These are phyloP conservation scores for Dendrobium huoshanense DNA, from an alignment of 106 monocot species.

Conservation along the genomic window DNA sequence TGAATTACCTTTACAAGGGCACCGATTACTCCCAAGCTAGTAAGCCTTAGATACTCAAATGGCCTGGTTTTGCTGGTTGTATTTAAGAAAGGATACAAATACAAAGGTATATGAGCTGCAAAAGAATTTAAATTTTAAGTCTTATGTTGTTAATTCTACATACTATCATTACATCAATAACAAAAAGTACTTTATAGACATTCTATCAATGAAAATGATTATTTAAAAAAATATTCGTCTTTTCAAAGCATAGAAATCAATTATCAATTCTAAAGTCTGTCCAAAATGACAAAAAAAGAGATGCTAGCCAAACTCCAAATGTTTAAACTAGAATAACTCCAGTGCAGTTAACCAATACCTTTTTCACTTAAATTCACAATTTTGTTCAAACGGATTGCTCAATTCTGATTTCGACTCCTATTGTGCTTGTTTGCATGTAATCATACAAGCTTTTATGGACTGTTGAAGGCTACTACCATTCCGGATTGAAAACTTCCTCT, in stretches of 20 bases:
- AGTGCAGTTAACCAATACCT: too few species aligned
- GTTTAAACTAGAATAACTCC: too few species aligned
- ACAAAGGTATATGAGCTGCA: slow-evolving; percentile 92
- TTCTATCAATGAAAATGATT: background rate
- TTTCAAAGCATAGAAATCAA: background rate
- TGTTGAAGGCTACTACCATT: too few species aligned
- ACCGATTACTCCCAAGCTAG: slow-evolving; percentile 96
- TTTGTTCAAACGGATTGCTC: too few species aligned
- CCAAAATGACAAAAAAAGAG: background rate
- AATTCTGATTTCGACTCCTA: too few species aligned
- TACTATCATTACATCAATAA: background rate
- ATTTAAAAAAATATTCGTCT: background rate
- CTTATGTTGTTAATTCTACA: background rate
- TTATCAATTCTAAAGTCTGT: background rate
- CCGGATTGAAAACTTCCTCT: too few species aligned
- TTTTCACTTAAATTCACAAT: too few species aligned
- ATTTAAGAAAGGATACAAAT: slow-evolving; percentile 93
- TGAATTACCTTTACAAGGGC: slow-evolving; percentile 92
- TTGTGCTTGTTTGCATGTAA: too few species aligned
- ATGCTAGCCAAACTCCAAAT: too few species aligned
- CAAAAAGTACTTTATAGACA: background rate
- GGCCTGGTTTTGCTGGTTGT: slow-evolving; percentile 90
- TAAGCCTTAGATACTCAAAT: slow-evolving; percentile 90
- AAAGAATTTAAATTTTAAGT: slow-evolving; percentile 9
- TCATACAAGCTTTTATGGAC: too few species aligned